Evolutionary conservation across 2,329 filamentous ascomycete genomes (phyloP).

Genomic region (Fusarium tjaetaba): DNA sequence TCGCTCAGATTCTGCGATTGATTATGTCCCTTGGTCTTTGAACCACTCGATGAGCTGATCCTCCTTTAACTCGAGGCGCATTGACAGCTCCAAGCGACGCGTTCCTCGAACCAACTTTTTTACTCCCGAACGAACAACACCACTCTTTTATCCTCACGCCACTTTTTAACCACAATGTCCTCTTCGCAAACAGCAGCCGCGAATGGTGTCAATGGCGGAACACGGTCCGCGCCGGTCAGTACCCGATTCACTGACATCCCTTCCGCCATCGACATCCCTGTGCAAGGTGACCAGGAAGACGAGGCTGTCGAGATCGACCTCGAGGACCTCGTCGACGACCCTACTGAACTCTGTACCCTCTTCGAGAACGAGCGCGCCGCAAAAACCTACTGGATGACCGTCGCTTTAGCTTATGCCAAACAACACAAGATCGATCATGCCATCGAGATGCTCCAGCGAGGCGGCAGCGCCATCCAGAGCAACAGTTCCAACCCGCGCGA

Average conservation of each 20-base stretch:
- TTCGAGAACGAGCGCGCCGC: constrained; percentile 94
- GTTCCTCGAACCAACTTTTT: constrained; percentile 39
- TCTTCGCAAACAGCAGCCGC: constrained; percentile 55
- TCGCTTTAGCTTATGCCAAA: constrained; percentile 95
- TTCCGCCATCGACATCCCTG: constrained; percentile 72
- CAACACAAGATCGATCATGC: constrained; percentile 91
- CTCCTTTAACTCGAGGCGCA: constrained; percentile 46
- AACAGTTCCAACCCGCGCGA: constrained; percentile 80
- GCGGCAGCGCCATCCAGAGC: constrained; percentile 74
- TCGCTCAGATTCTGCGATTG: constrained; percentile 25
- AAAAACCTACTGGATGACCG: constrained; percentile 97
- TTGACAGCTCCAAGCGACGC: constrained; percentile 45
- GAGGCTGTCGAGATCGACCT: constrained; percentile 92
- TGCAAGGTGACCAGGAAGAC: constrained; percentile 71
- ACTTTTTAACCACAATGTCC: constrained; percentile 49
- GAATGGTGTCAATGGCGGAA: constrained; percentile 56
- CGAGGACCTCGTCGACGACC: constrained; percentile 89
- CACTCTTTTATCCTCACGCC: constrained; percentile 8
- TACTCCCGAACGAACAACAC: constrained; percentile 19
- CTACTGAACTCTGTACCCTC: constrained; percentile 92
- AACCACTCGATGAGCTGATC: constrained; percentile 44
- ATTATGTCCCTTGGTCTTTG: constrained; percentile 41
- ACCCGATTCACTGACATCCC: constrained; percentile 73
- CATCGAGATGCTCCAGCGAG: constrained; percentile 78
- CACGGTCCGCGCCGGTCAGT: constrained; percentile 53